Percentiles rank a stretch among this genome's conserved stretches.
These are phyloP conservation scores for Fistulinella cinereoalba DNA, from an alignment of 1,284 basidiomycete species.

Conservation along the genomic window DNA sequence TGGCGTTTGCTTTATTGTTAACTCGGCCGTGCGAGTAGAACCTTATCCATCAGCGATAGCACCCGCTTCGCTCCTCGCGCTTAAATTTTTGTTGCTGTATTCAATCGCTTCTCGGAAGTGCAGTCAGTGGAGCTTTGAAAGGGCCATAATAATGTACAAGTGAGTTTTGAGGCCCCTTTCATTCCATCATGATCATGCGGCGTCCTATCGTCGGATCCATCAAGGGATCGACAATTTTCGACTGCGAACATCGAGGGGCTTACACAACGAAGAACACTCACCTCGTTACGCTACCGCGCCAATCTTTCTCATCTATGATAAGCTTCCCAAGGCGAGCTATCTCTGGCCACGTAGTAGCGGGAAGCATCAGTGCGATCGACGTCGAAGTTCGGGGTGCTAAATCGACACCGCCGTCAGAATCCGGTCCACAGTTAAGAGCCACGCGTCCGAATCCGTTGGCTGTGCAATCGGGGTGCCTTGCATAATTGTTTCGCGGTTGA, in stretches of 20 bases:
- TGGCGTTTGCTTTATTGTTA: conserved; percentile 22
- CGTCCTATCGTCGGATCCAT: conserved; percentile 4
- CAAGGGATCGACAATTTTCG: conserved; percentile 2
- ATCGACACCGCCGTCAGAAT: conserved; percentile 20
- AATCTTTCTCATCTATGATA: conserved; percentile 20
- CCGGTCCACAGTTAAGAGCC: conserved; percentile 16
- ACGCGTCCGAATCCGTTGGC: conserved; percentile 23
- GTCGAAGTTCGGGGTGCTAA: conserved; percentile 21
- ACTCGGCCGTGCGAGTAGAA: conserved; percentile 15
- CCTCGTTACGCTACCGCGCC: conserved; percentile 9
- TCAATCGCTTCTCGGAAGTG: not conserved
- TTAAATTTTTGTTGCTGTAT: not conserved
- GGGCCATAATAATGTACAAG: not conserved
- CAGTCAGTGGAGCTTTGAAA: not conserved
- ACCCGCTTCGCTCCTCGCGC: not conserved
- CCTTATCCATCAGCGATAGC: conserved; percentile 16
- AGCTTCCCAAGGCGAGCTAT: conserved; percentile 19
- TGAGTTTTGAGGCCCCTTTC: conserved; percentile 2
- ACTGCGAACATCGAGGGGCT: conserved; percentile 14
- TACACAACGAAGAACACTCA: conserved; percentile 1
- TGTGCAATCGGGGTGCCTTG: conserved; percentile 21
- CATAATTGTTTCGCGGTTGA: conserved; percentile 16
- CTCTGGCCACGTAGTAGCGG: conserved; percentile 14
- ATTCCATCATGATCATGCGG: no score
- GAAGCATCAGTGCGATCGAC: conserved; percentile 30